Conservation (phyloP, 495 filamentous ascomycete genomes). For the Aspergillus olivimuriae region DNA sequence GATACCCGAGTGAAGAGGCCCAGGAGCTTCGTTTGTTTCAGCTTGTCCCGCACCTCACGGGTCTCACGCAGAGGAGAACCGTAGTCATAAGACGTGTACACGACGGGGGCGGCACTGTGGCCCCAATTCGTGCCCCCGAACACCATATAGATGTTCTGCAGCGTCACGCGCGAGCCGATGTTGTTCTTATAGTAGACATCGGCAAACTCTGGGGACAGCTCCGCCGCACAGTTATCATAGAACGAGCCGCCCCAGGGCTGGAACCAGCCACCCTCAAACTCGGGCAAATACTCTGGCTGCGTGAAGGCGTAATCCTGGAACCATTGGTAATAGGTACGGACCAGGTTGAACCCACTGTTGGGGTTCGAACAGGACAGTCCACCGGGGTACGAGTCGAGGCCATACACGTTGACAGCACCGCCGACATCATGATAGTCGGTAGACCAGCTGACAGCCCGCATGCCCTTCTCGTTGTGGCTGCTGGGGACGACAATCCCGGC, state of each 20-base stretch:
- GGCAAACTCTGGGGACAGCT: slow-evolving; percentile 44
- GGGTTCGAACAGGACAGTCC: slow-evolving; percentile 45
- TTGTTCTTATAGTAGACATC: slow-evolving; percentile 55
- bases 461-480: slow-evolving; percentile 48
- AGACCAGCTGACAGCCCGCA: slow-evolving; percentile 46
- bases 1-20: slow-evolving; percentile 52
- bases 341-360: slow-evolving; percentile 41
- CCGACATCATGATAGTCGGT: slow-evolving; percentile 49
- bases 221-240: slow-evolving; percentile 38
- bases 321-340: slow-evolving; percentile 50
- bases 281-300: slow-evolving; percentile 44
- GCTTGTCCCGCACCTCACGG: slow-evolving; percentile 36
- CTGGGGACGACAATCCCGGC: slow-evolving; percentile 48
- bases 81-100: slow-evolving; percentile 45
- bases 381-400: slow-evolving; percentile 49
- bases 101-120: slow-evolving; percentile 40
- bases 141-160: slow-evolving; percentile 50
- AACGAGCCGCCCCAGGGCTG: slow-evolving; percentile 45
- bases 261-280: slow-evolving; percentile 51
- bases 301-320: slow-evolving; percentile 49
- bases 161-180: slow-evolving; percentile 41
- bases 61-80: slow-evolving; percentile 38
- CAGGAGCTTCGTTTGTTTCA: slow-evolving; percentile 49
- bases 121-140: slow-evolving; percentile 56
- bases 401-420: slow-evolving; percentile 51